Percentiles rank a stretch among this genome's conserved stretches.
These are phyloP conservation scores for Pichia sp. DNA, from an alignment of 1,139 yeast species.

Conservation along the genomic window DNA sequence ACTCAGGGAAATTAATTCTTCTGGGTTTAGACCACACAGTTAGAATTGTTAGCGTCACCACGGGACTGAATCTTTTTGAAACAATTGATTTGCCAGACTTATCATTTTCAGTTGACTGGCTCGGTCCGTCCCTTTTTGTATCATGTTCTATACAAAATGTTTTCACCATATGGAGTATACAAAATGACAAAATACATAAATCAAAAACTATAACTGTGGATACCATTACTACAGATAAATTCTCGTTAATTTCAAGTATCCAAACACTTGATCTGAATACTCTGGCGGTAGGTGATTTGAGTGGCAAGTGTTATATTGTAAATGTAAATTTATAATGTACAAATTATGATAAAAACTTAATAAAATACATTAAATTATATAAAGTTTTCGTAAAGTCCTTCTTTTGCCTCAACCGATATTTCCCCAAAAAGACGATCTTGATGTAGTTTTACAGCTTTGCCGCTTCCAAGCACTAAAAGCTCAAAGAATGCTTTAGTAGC, in stretches of 20 bases:
- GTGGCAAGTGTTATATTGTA: conserved; percentile 17
- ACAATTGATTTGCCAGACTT: neutral
- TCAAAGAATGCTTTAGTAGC: conserved; percentile 81
- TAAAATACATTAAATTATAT: conserved; percentile 13
- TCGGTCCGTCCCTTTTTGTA: neutral
- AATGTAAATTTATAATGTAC: conserved; percentile 5
- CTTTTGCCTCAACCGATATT: conserved; percentile 52
- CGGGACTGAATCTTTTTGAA: neutral
- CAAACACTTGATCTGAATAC: neutral
- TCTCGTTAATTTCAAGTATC: neutral
- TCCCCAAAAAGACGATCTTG: conserved; percentile 63
- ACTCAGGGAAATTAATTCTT: conserved; percentile 2
- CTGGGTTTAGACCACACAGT: conserved; percentile 14
- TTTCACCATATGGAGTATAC: conserved; percentile 44
- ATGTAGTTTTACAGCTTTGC: conserved; percentile 60
- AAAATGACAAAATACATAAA: conserved; percentile 13
- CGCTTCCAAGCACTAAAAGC: conserved; percentile 74
- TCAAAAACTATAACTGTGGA: conserved; percentile 4
- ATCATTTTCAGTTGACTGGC: conserved; percentile 8
- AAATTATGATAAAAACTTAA: neutral
- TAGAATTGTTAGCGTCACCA: neutral
- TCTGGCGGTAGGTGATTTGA: conserved; percentile 18
- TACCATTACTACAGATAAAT: neutral
- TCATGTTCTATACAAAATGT: conserved; percentile 22
- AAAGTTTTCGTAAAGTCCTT: conserved; percentile 41